These are phyloP conservation scores for Chrysanthemum lavandulifolium DNA, from an alignment of 129 eudicot genomes.

Conservation along the genomic window DNA sequence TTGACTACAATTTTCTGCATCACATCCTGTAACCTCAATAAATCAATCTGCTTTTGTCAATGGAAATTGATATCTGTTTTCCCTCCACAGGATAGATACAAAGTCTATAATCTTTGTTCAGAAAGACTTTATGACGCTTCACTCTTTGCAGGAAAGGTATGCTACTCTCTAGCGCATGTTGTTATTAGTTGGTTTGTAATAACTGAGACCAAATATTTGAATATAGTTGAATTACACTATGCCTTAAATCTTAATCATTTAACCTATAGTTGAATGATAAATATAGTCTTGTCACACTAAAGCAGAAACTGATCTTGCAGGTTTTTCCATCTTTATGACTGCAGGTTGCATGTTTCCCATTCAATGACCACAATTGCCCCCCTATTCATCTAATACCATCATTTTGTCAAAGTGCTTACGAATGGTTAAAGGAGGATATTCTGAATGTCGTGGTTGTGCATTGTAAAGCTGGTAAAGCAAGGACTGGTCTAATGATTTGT, in stretches of 20 bases:
- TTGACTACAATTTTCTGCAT: slow-evolving; percentile 1
- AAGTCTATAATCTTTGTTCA: slow-evolving; percentile 96
- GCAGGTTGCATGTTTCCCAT: slow-evolving; percentile 96
- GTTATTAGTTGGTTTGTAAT: not conserved
- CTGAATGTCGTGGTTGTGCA: slow-evolving; percentile 89
- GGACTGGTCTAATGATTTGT: slow-evolving; percentile 95
- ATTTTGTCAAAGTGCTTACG: slow-evolving; percentile 89
- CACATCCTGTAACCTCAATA: slow-evolving; percentile 5
- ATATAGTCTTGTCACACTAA: not conserved
- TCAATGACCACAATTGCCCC: slow-evolving; percentile 96
- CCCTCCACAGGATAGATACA: slow-evolving; percentile 76
- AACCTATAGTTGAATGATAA: no score
- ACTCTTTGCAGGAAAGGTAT: slow-evolving; percentile 91
- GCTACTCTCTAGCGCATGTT: not conserved
- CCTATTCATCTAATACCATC: slow-evolving; percentile 77
- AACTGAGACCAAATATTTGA: not conserved
- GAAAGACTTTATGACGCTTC: slow-evolving; percentile 95
- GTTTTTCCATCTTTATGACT: slow-evolving; percentile 30
- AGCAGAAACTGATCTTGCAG: slow-evolving; percentile 39
- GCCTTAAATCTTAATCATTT: no score
- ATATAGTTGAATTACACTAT: no score
- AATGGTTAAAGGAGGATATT: slow-evolving; percentile 89
- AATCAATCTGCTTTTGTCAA: not conserved
- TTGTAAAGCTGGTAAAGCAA: slow-evolving; percentile 97
- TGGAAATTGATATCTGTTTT: slow-evolving; percentile 17